Base-by-base conservation (phyloP, 164 flowering plant genomes). In the Vitis labrusca region DNA sequence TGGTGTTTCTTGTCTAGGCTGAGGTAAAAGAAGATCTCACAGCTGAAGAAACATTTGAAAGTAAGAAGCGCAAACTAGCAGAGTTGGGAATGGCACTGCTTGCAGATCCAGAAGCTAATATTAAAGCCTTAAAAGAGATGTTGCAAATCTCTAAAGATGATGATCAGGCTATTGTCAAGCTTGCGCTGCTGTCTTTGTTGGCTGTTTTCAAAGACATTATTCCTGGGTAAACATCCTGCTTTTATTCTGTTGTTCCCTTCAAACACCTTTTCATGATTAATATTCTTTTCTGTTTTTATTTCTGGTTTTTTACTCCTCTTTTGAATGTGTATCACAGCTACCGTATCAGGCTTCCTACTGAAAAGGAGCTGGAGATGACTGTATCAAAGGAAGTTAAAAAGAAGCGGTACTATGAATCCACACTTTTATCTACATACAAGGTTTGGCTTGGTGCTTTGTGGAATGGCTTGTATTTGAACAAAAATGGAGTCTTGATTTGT, bases 341-440 rank as follows among this genome's bases (percentile, higher is more conserved):
- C 70, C 94, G 97, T 50, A 93, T 96, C 61, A 83, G 99, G 84
- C 95, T 93, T 67, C 99, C 99, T 13, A 92, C 97, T 70, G 97
- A 92, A 67, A 96, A 96, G 82, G 99, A 96, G 85, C 71, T 80
- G 65, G 90, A 88, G 72, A 92, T 92, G 97, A 85, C 69, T 57
- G 91, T 96, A 58, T 92, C 99, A 0, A 93, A 93, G 86, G 91
- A 73, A 66, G 91, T 93, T 59, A 85, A 81, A 65, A 93, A 91
- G 80, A 88, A 77, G 85, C 92, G 99, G 51, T 83, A 56, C 75
- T 91, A 84, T 81, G 99, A 96, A 71, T 83, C 97, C 59, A 92
- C 92, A 8, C 93, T 93, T 74, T 73, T 96, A 50, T 77, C 86
- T 37, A 77, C 88, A 37, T 96, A 93, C 83, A 90, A 93, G 99